Conservation (phyloP, 1,284 basidiomycete species). For the Cryptococcus jaspeensis region DNA sequence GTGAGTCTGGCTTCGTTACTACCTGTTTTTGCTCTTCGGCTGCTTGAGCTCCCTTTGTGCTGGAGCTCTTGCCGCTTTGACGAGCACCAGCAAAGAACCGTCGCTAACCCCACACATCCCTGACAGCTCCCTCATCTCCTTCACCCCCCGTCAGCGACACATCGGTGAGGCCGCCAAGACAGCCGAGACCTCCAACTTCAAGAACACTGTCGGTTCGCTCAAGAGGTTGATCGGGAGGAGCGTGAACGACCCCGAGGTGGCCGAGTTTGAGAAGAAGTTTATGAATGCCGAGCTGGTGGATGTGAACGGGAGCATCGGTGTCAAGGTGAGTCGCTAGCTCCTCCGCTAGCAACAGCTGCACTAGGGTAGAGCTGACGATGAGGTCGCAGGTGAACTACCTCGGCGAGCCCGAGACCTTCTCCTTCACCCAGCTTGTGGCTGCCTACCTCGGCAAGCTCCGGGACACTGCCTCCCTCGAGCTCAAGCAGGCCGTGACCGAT, state of each 20-base stretch:
- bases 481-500: slow-evolving; percentile 80
- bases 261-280: slow-evolving; percentile 80
- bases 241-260: slow-evolving; percentile 71
- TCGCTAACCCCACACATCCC: background rate
- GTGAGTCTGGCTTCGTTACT: slow-evolving; percentile 55
- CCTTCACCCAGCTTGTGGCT: slow-evolving; percentile 79
- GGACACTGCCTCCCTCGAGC: slow-evolving; percentile 76
- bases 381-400: slow-evolving; percentile 72
- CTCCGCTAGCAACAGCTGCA: too few species aligned
- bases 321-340: slow-evolving; percentile 62
- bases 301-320: slow-evolving; percentile 73
- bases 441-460: slow-evolving; percentile 85
- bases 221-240: slow-evolving; percentile 84
- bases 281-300: slow-evolving; percentile 81
- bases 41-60: too few species aligned
- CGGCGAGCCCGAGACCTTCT: slow-evolving; percentile 72
- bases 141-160: slow-evolving; percentile 79
- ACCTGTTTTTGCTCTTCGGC: too few species aligned
- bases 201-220: slow-evolving; percentile 86
- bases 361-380: background rate
- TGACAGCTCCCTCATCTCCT: slow-evolving; percentile 81
- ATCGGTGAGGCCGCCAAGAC: slow-evolving; percentile 94
- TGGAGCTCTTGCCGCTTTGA: background rate
- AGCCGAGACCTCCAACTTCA: slow-evolving; percentile 96
- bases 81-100: too few species aligned